Evolutionary conservation across 2,329 filamentous ascomycete genomes (phyloP), one percentile per base, ranked within the genome.

Genomic region (Mycosphaerella sp.): DNA sequence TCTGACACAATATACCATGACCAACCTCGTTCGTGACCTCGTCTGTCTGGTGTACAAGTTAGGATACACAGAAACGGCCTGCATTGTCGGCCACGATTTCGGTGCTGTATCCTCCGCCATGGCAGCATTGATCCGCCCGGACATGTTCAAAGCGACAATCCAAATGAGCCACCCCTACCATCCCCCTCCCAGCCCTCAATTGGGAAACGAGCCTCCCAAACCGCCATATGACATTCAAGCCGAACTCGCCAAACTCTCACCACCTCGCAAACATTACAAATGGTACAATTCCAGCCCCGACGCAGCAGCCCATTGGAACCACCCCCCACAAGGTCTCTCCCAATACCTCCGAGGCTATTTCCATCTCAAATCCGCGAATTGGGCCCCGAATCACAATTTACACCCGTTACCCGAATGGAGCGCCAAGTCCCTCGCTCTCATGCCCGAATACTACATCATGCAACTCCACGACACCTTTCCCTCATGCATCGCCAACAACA

Each of bases 371-470:
- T 83, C 80, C 50, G 83, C 79, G 5, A 77, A 79, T 51, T 86
- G 80, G 80, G 63, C 68, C 4, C 45, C 54, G 12, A 72, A 17
- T 17, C 14, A 17, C 14, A 17, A 17, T 17, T 17, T 17, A 73
- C 4, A 62, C 74, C 1, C 81, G 83, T 0, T 71, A 72, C 31
- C 75, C 80, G 72, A 69, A 2, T 86, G 82, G 82, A 76, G 70
- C 1, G 83, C 82, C 0, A 65, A 72, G 10, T 78, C 83, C 43
- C 66, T 87, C 1, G 75, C 74, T 1, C 73, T 78, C 54, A 77
- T 87, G 74, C 84, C 84, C 0, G 74, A 80, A 49, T 87, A 87
- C 72, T 87, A 87, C 69, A 76, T 86, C 61, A 84, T 87, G 82
- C 79, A 76, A 1, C 67, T 77, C 2, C 63, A 78, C 45, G 70